These are phyloP conservation scores for Acer saccharum DNA, from an alignment of 345 rosid genomes.

Conservation along the genomic window DNA sequence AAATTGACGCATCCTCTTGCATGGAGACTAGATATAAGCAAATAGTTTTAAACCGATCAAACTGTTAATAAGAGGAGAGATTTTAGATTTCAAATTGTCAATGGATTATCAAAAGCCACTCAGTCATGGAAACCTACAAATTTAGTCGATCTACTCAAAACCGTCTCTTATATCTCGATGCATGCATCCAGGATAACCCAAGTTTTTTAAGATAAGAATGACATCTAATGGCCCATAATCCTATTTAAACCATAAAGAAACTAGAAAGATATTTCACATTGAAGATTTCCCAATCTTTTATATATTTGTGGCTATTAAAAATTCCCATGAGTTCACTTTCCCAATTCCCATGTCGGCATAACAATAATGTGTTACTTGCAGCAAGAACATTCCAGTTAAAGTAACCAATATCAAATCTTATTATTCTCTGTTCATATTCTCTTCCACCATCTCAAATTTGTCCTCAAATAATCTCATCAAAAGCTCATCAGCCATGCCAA, in stretches of 20 bases:
- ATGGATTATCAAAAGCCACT: not conserved
- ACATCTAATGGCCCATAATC: not conserved
- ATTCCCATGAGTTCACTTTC: not conserved
- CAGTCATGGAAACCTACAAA: not conserved
- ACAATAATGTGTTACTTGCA: not conserved
- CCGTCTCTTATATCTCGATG: not conserved
- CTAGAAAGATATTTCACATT: not conserved
- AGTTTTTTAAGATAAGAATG: not conserved
- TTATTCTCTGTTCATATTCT: not conserved
- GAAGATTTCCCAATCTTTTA: conserved; percentile 2
- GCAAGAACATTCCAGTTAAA: not conserved
- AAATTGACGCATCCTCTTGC: too few relatives aligned
- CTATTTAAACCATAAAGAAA: not conserved
- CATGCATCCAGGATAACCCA: not conserved
- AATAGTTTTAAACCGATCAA: too few relatives aligned
- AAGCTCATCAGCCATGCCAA: not conserved
- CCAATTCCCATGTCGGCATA: conserved; percentile 10
- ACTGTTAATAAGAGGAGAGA: not conserved
- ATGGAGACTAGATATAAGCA: too few relatives aligned
- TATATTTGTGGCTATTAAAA: conserved; percentile 6
- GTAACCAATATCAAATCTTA: not conserved
- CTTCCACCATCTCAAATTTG: not conserved
- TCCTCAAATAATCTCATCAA: conserved; percentile 1
- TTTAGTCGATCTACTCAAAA: not conserved
- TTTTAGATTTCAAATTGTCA: not conserved